These are phyloP conservation scores for Dictyostelium firmibasis DNA, from an alignment of 78 protist species.

Conservation along the genomic window DNA sequence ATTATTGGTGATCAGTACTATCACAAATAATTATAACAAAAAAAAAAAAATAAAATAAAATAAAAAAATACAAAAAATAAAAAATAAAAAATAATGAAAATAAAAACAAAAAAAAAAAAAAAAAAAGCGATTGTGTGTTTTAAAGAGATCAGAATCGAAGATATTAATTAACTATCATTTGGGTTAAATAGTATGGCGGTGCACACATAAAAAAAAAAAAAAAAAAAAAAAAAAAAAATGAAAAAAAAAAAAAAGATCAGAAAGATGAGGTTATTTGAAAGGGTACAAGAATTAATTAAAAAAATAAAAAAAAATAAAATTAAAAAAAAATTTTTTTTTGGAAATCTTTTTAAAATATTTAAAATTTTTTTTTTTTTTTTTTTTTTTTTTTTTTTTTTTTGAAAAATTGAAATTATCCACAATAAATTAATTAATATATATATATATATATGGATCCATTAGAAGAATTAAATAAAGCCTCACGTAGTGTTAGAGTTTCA, in stretches of 20 bases:
- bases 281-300: too few species aligned
- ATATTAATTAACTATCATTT: too few species aligned
- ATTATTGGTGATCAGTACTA: neutral
- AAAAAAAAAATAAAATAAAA: neutral
- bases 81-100: neutral
- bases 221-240: too few species aligned
- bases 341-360: neutral
- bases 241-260: too few species aligned
- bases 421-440: neutral
- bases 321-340: too few species aligned
- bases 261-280: too few species aligned
- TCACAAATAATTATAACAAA: neutral
- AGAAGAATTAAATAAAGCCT: conserved; percentile 59
- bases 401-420: neutral
- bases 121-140: too few species aligned
- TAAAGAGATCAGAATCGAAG: too few species aligned
- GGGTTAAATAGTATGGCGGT: too few species aligned
- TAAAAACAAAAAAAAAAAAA: neutral
- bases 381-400: neutral
- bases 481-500: conserved; percentile 62
- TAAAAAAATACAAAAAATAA: neutral
- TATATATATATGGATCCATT: conserved; percentile 42
- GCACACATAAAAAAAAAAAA: too few species aligned
- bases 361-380: neutral
- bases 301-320: too few species aligned